These are phyloP conservation scores for Acanthamoeba quina DNA, from an alignment of 208 protist species.

Conservation along the genomic window DNA sequence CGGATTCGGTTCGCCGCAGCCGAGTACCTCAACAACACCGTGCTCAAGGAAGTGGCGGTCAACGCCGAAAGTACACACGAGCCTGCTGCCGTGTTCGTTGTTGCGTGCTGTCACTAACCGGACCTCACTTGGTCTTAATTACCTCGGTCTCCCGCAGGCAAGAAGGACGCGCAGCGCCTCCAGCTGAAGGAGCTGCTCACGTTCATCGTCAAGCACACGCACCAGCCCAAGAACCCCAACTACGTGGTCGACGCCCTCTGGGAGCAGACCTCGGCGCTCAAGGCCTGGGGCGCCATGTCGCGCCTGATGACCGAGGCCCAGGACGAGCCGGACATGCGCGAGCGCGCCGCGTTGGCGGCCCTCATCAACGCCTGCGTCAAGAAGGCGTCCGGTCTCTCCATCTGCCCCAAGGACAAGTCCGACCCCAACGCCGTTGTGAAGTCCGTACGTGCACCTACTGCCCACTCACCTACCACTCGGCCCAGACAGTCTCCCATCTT, in stretches of 20 bases:
- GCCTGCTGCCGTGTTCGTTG: not conserved
- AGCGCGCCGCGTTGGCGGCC: slow-evolving; percentile 27
- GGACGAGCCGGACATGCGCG: not conserved
- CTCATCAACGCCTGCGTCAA: slow-evolving; percentile 73
- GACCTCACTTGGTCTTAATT: not conserved
- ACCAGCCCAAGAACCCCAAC: slow-evolving; percentile 71
- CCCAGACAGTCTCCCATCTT: too few relatives aligned
- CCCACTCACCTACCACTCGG: not conserved
- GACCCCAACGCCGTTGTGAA: slow-evolving; percentile 45
- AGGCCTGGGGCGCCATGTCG: slow-evolving; percentile 36
- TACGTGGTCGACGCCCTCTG: slow-evolving; percentile 71
- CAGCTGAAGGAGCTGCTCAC: slow-evolving; percentile 47
- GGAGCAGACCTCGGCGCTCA: not conserved
- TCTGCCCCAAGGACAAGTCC: slow-evolving; percentile 67
- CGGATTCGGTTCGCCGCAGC: slow-evolving; percentile 57
- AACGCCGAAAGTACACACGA: not conserved
- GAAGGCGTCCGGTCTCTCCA: slow-evolving; percentile 60
- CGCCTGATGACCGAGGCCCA: not conserved
- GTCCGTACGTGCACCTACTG: not conserved
- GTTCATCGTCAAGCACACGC: slow-evolving; percentile 52
- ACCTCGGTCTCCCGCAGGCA: not conserved
- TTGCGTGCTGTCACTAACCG: not conserved
- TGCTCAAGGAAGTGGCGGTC: slow-evolving; percentile 15
- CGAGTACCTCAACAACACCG: slow-evolving; percentile 30
- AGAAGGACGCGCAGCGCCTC: not conserved